Conservation (phyloP, 2,329 filamentous ascomycete genomes). For the Diplodia intermedia region DNA sequence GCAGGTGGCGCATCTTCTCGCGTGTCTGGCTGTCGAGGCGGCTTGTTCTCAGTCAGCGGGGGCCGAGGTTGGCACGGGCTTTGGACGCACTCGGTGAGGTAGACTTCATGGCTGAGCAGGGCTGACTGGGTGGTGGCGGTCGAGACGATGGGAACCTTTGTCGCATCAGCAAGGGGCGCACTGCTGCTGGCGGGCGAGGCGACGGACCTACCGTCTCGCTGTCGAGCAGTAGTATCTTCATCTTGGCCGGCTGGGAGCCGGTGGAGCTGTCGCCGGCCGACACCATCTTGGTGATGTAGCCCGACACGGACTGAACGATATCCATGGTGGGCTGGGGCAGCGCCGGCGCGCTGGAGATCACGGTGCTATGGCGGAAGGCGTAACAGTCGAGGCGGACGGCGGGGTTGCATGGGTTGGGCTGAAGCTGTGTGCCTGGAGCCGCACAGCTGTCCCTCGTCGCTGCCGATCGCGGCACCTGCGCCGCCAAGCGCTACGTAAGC, state of each 20-base stretch:
- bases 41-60: conserved; percentile 47
- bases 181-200: conserved; percentile 40
- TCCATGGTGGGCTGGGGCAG: conserved; percentile 71
- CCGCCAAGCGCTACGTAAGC: conserved; percentile 30
- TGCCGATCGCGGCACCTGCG: conserved; percentile 17
- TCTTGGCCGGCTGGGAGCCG: conserved; percentile 78
- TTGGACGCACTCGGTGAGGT: conserved; percentile 77
- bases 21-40: conserved; percentile 86
- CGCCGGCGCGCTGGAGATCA: neutral
- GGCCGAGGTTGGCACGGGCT: conserved; percentile 29
- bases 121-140: conserved; percentile 95
- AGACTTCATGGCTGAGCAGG: conserved; percentile 94
- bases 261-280: conserved; percentile 76
- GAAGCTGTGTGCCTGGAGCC: conserved; percentile 6
- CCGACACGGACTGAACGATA: conserved; percentile 87
- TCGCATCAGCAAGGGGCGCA: conserved; percentile 16
- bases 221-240: conserved; percentile 97
- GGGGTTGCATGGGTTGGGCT: conserved; percentile 2
- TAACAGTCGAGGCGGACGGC: neutral
- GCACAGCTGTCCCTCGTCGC: conserved; percentile 16
- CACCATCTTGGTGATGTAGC: conserved; percentile 97
- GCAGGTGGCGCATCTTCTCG: conserved; percentile 97
- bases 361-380: neutral
- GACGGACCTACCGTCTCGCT: conserved; percentile 77
- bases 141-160: conserved; percentile 83